Conservation (phyloP, 1,139 yeast species). For the Lodderomyces elongisporus region DNA sequence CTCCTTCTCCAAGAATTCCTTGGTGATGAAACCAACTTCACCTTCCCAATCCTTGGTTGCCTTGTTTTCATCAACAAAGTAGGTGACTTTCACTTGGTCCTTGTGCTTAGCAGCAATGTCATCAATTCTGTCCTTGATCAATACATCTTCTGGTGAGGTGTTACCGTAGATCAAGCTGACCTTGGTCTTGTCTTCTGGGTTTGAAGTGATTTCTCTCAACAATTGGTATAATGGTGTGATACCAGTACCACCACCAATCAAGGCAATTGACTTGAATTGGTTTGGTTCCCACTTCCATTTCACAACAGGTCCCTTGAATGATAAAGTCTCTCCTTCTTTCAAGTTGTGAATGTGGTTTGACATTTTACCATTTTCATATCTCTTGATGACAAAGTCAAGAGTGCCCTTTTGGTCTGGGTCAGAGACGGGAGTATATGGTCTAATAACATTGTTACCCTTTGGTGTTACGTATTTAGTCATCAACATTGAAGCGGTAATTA, state of each 20-base stretch:
- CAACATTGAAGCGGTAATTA: conserved; percentile 74
- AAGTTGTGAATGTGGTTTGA: conserved; percentile 67
- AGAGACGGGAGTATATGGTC: conserved; percentile 94
- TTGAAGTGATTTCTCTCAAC: conserved; percentile 68
- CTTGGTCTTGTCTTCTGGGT: conserved; percentile 74
- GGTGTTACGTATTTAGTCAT: conserved; percentile 77
- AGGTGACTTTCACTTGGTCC: conserved; percentile 66
- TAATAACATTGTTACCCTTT: conserved; percentile 82
- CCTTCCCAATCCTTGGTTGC: conserved; percentile 63
- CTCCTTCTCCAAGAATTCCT: conserved; percentile 62
- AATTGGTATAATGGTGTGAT: conserved; percentile 94
- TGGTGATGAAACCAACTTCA: conserved; percentile 74
- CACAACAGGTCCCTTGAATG: conserved; percentile 91
- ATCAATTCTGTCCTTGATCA: conserved; percentile 76
- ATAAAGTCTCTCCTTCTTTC: conserved; percentile 73
- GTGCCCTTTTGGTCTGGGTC: conserved; percentile 67
- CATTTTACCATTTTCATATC: conserved; percentile 81
- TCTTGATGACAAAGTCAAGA: conserved; percentile 78
- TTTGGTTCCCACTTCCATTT: conserved; percentile 93
- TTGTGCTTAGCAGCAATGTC: conserved; percentile 53
- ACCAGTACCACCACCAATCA: conserved; percentile 97
- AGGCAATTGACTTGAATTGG: conserved; percentile 67
- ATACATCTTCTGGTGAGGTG: conserved; percentile 70
- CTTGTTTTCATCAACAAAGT: conserved; percentile 69
- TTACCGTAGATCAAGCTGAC: conserved; percentile 74